Evolutionary conservation across 2,329 filamentous ascomycete genomes (phyloP), one percentile per base, ranked within the genome.

Genomic region (Exophiala sideris): DNA sequence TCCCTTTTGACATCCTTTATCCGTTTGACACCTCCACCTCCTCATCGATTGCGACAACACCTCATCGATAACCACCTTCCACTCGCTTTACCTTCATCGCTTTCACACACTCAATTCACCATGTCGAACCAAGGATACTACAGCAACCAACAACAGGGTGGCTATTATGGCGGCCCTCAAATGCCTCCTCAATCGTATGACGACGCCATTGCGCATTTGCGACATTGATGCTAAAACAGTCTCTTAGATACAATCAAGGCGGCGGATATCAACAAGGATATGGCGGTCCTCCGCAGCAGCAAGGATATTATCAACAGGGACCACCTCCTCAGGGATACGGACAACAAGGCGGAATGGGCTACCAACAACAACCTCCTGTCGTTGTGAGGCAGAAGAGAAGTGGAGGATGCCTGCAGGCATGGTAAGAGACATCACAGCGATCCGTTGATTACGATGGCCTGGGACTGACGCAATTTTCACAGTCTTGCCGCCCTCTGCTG

Each of bases 401-500:
- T 57, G 68, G 73, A 35, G 79, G 79, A 45, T 82, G 79, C 61
- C 67, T 83, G 50, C 69, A 67, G 44, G 71, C 76, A 11, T 82
- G 76, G 76, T 79, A 67, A 68, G 46, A 41, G 35, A 35, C 32
- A 10, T 4, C 7, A 21, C 24, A 24, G 10, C 32, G 40, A 2
- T 39, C 20, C 33, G 6, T 11, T 18, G 3, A 42, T 24, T 24
- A 4, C 36, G n/a, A 18, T 20, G 6, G 4, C 12, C 6, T 10
- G 8, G 20, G 29, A 42, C 29, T 12, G 7, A 10, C 36, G 6
- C 1, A 10, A 14, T 49, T 42, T 18, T 53, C 52, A 52, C 54
- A 78, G 80, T 70, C 66, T 83, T 45, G 79, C 79, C 45, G 73
- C 73, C 33, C 67, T 85, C 35, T 85, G 82, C 72, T 86, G 82